Conservation (phyloP, 768 basidiomycete genomes). For the Suillus americanus region DNA sequence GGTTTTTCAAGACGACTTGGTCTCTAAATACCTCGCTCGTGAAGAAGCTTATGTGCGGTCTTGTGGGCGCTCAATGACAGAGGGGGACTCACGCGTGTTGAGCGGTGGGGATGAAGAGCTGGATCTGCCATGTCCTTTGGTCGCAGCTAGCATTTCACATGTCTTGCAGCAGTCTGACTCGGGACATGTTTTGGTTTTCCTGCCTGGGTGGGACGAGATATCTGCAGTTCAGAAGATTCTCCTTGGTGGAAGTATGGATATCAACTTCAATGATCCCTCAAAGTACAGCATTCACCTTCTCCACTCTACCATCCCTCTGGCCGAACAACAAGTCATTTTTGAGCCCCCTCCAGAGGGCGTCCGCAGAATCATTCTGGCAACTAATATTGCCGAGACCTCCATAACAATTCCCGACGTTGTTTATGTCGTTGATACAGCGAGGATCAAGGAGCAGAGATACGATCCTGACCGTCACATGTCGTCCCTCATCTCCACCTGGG, state of each 20-base stretch:
- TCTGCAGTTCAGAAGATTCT: constrained; percentile 64
- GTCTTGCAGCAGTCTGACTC: constrained; percentile 71
- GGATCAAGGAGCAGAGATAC: constrained; percentile 86
- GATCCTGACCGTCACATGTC: constrained; percentile 89
- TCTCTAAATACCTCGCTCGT: constrained; percentile 67
- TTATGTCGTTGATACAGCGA: constrained; percentile 88
- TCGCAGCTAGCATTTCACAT: constrained; percentile 79
- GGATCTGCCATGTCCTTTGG: constrained; percentile 77
- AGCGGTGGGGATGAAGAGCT: constrained; percentile 47
- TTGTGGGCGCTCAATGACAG: constrained; percentile 3
- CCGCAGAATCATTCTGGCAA: constrained; percentile 87
- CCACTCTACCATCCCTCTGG: constrained; percentile 86
- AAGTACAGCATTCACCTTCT: constrained; percentile 75
- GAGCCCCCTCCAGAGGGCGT: constrained; percentile 75
- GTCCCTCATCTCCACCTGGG: constrained; percentile 87
- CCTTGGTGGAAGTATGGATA: constrained; percentile 47
- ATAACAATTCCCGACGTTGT: constrained; percentile 95
- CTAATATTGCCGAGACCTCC: constrained; percentile 95
- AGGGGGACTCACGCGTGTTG: constrained; percentile 30
- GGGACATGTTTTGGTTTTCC: constrained; percentile 88
- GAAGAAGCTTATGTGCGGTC: constrained; percentile 40
- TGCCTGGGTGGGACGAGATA: constrained; percentile 95
- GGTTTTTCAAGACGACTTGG: constrained; percentile 71
- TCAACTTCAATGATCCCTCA: constrained; percentile 58
- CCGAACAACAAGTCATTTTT: constrained; percentile 89